Evolutionary conservation across 805 yeast species (phyloP).

Genomic region (Ogataea nonfermentans): DNA sequence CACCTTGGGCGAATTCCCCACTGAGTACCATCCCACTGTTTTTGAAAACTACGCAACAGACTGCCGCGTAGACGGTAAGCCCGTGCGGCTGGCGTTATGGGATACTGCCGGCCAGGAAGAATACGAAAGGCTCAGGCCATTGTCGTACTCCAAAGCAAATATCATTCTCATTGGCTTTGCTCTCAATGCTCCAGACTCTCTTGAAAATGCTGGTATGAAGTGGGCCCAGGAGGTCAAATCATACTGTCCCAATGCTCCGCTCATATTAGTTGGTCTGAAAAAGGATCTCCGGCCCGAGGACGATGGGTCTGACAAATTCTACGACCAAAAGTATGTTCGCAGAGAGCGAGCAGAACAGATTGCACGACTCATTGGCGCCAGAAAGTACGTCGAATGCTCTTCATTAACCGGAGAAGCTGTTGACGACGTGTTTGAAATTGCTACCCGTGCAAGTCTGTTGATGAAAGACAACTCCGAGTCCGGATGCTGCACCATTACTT

Average conservation of each 20-base stretch:
- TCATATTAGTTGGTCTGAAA: conserved; percentile 78
- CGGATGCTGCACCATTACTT: conserved; percentile 41
- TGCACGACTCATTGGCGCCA: conserved; percentile 80
- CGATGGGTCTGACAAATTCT: conserved; percentile 33
- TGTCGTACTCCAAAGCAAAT: conserved; percentile 85
- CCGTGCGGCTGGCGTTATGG: conserved; percentile 87
- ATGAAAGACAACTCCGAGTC: conserved; percentile 46
- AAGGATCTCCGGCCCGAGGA: conserved; percentile 63
- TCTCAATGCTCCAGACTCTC: conserved; percentile 77
- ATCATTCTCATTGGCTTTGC: conserved; percentile 86
- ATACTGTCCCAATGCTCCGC: conserved; percentile 79
- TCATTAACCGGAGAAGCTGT: conserved; percentile 94
- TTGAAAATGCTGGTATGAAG: conserved; percentile 76
- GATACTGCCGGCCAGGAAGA: conserved; percentile 98
- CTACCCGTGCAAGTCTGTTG: conserved; percentile 78
- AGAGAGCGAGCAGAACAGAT: conserved; percentile 60
- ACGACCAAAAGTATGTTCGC: conserved; percentile 48
- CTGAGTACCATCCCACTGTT: conserved; percentile 91
- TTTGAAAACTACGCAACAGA: conserved; percentile 94
- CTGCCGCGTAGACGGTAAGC: conserved; percentile 90
- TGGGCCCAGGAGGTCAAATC: conserved; percentile 84
- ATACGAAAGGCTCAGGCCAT: conserved; percentile 83
- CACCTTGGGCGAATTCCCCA: conserved; percentile 89
- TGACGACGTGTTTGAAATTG: conserved; percentile 89
- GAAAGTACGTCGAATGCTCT: conserved; percentile 80